Base-by-base conservation (phyloP, 148 eudicot species). In the Chenopodium suecicum region DNA sequence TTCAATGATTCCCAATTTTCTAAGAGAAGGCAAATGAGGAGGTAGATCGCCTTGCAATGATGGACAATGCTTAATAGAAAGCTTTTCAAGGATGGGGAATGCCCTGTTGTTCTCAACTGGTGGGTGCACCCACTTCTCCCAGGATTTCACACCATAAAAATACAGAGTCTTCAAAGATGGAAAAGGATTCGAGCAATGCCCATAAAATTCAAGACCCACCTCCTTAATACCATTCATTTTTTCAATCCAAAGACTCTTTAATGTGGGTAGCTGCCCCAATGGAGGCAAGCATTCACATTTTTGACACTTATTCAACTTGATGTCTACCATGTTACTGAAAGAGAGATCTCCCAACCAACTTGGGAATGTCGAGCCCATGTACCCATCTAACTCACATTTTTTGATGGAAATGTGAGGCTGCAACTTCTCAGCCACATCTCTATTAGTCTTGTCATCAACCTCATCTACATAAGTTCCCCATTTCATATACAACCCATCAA, bases 221-320 rank as follows among this genome's bases (percentile, higher is more conserved):
- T 52, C 58, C 58, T 52, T 52, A 52, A 52, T 52, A 52, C 58
- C 58, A 52, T 52, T 11, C 58, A 52, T 11, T 13, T 11, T 14
- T 52, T 2, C 58, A 52, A 52, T 14, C 4, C 20, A 20, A 60
- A 17, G 64, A 17, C 17, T 34, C 54, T 62, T 62, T 32, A 76
- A 63, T 0, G 1, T 37, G 0, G 79, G 56, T 62, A 76, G 79
- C 19, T 34, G 46, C 1, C 79, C 79, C 14, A 76, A n/a, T 37
- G 70, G 25, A 12, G 79, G 78, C 44, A 76, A 41, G 17, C 27
- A 60, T 60, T 58, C 41, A 76, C 78, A 76, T 76, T 23, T 34
- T 29, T 22, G 19, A 76, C 78, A 76, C 0, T 25, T 5, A 0
- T 5, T 5, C 29, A 76, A 12, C 2, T 32, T 27, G 17, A 75